These are phyloP conservation scores for Gynostemma pentaphyllum DNA, from an alignment of 306 rosid species.

Conservation along the genomic window DNA sequence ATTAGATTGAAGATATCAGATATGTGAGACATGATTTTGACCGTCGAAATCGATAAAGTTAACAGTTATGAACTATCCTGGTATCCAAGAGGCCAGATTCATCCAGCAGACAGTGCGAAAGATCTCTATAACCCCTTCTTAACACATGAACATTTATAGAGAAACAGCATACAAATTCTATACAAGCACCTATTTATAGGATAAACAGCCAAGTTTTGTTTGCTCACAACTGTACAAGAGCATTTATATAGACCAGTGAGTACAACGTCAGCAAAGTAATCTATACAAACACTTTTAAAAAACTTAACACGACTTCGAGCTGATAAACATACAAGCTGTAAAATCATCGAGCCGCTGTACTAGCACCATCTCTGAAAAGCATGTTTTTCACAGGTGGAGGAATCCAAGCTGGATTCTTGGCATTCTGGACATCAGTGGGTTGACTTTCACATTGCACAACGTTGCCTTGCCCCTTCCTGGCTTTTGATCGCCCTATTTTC, in stretches of 20 bases:
- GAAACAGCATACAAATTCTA: not conserved
- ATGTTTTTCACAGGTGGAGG: conserved; percentile 53
- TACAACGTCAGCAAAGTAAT: too few relatives aligned
- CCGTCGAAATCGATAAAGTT: too few relatives aligned
- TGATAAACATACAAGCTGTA: not conserved
- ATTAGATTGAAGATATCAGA: too few relatives aligned
- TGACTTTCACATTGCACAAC: conserved; percentile 30
- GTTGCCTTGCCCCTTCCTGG: conserved; percentile 24
- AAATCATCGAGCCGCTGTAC: conserved; percentile 15
- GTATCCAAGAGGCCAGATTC: not conserved
- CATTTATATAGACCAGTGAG: conserved; percentile 4
- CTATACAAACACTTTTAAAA: too few relatives aligned
- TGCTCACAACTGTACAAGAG: conserved; percentile 9
- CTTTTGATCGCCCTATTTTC: conserved; percentile 35
- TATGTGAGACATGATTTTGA: too few relatives aligned
- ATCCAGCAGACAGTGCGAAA: not conserved
- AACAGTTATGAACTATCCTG: too few relatives aligned
- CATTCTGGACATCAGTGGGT: conserved; percentile 34
- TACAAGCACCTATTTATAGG: not conserved
- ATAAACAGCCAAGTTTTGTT: not conserved
- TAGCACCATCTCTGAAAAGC: conserved; percentile 46
- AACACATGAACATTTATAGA: not conserved
- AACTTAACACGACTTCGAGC: not conserved
- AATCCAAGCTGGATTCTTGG: conserved; percentile 45
- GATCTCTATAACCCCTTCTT: not conserved